Evolutionary conservation across 495 filamentous ascomycete genomes (phyloP).

Genomic region (Mytilinidion resinicola): DNA sequence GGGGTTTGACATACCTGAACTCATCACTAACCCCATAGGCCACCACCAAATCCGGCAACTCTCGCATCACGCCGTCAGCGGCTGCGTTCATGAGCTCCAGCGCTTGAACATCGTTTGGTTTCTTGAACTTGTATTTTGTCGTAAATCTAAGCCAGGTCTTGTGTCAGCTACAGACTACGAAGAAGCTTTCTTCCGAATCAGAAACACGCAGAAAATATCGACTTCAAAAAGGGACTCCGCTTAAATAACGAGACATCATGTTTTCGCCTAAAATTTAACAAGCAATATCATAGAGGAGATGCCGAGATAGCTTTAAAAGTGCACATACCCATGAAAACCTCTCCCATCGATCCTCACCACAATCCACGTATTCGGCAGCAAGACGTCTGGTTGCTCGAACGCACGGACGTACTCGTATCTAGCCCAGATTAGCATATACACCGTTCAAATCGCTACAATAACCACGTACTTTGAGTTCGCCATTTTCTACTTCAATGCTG

Average conservation of each 20-base stretch:
- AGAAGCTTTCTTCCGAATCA: neutral
- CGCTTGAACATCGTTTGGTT: constrained; percentile 85
- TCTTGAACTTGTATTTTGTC: constrained; percentile 73
- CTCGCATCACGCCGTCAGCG: constrained; percentile 72
- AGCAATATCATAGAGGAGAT: too few relatives aligned
- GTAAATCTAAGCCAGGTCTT: constrained; percentile 52
- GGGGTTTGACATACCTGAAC: constrained; percentile 54
- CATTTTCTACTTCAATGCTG: constrained; percentile 35
- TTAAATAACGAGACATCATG: too few relatives aligned
- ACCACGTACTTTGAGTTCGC: constrained; percentile 56
- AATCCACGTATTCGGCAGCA: constrained; percentile 89
- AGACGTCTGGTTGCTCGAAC: constrained; percentile 73
- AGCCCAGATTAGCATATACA: constrained; percentile 30
- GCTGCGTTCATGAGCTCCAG: constrained; percentile 92
- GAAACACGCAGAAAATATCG: neutral
- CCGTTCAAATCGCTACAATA: neutral
- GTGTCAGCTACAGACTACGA: neutral
- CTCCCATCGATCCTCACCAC: constrained; percentile 88
- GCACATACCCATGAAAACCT: constrained; percentile 81
- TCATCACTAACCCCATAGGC: constrained; percentile 94
- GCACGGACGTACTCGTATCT: constrained; percentile 88
- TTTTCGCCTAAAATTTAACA: too few relatives aligned
- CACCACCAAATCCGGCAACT: constrained; percentile 76
- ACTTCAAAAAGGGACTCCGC: constrained; percentile 2
- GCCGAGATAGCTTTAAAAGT: too few relatives aligned